Conservation (phyloP, 139 green algal species). For the Monoraphidium neglectum region DNA sequence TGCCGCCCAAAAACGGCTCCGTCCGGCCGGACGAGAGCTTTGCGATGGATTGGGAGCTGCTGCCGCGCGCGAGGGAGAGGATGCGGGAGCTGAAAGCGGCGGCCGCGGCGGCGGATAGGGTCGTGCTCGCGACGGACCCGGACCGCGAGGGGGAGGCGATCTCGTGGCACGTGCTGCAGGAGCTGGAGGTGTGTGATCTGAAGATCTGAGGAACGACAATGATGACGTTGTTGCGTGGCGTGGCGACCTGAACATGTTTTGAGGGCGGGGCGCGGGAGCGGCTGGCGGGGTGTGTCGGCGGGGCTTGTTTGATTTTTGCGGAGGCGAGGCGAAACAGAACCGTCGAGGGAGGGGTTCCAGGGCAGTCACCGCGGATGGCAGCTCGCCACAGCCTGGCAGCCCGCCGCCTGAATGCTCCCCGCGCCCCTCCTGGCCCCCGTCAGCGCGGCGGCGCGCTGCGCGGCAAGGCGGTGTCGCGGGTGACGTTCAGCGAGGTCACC, state of each 20-base stretch:
- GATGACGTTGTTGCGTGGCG: too few species aligned
- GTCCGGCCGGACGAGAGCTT: constrained; percentile 70
- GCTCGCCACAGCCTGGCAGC: too few species aligned
- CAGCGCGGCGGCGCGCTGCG: constrained; percentile 23
- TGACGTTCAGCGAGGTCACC: constrained; percentile 89
- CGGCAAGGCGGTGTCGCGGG: constrained; percentile 41
- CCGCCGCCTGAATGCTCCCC: too few species aligned
- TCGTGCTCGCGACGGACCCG: constrained; percentile 95
- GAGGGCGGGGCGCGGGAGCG: too few species aligned
- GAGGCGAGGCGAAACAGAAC: too few species aligned
- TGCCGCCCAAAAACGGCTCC: constrained; percentile 57
- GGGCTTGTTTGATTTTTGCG: too few species aligned
- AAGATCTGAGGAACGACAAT: too few species aligned
- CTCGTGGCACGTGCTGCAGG: constrained; percentile 89
- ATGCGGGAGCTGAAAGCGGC: constrained; percentile 18
- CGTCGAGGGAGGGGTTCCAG: too few species aligned
- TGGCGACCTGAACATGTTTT: too few species aligned
- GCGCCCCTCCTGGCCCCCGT: too few species aligned
- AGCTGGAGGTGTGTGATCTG: constrained; percentile 53
- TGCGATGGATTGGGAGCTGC: constrained; percentile 54
- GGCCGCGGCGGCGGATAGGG: constrained; percentile 2
- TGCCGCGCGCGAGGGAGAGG: neutral
- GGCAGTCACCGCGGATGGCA: too few species aligned
- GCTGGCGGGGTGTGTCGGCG: too few species aligned
- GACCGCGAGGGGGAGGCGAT: constrained; percentile 97